These are phyloP conservation scores for Populus deltoides DNA, from an alignment of 345 rosid species.

Conservation along the genomic window DNA sequence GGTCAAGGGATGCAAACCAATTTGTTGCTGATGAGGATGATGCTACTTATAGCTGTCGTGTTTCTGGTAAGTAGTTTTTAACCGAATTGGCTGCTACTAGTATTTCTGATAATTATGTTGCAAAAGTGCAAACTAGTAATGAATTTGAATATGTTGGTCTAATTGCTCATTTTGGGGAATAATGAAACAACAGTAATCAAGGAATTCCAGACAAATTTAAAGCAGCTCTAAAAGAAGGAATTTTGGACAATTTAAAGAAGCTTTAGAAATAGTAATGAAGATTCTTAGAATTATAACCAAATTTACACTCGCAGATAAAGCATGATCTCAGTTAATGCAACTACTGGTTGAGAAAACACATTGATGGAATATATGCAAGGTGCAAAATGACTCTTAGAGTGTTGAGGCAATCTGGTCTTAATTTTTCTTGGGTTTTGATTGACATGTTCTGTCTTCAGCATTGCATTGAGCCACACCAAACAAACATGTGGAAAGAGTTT, in stretches of 20 bases:
- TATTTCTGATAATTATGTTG: background rate
- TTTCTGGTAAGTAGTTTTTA: conserved; percentile 59
- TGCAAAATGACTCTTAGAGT: too few species aligned
- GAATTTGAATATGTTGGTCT: background rate
- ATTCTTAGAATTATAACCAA: background rate
- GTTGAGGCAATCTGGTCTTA: too few species aligned
- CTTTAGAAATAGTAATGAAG: background rate
- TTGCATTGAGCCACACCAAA: too few species aligned
- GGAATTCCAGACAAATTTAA: background rate
- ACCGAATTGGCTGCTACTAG: conserved; percentile 1
- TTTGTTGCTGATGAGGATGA: conserved; percentile 95
- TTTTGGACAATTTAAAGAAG: background rate
- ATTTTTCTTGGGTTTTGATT: too few species aligned
- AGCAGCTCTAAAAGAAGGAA: background rate
- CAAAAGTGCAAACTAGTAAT: background rate
- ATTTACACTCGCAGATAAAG: background rate
- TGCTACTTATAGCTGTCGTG: conserved; percentile 77
- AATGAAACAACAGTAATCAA: background rate
- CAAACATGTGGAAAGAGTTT: too few species aligned
- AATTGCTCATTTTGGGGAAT: background rate
- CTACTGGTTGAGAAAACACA: background rate
- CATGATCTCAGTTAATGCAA: background rate
- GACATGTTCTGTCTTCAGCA: too few species aligned
- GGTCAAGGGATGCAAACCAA: conserved; percentile 86
- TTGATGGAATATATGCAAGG: too few species aligned